A percentile compares a stretch with the other conserved stretches of the same genome.
phyloP scores from a whole-genome alignment of 331 rosid species.

The Acacia pycnantha region DNA sequence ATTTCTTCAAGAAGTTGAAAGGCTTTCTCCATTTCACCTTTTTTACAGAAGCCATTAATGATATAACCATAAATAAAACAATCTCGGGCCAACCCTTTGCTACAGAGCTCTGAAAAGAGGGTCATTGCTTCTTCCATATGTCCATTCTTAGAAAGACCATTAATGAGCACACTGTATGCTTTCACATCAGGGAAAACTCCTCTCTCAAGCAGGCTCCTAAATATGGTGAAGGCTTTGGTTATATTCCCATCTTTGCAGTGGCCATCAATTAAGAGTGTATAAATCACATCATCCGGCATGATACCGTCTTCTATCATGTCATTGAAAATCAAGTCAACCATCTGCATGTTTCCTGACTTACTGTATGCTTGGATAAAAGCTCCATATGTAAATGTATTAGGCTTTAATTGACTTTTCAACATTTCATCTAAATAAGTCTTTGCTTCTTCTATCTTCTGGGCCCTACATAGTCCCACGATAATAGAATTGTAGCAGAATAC shows the following conservation, averaged over 20 bases:
- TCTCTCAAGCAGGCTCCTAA: slow-evolving; percentile 41
- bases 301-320: slow-evolving; percentile 45
- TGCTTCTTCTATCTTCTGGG: slow-evolving; percentile 47
- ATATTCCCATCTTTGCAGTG: slow-evolving; percentile 45
- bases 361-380: slow-evolving; percentile 41
- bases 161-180: slow-evolving; percentile 44
- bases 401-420: slow-evolving; percentile 44
- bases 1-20: slow-evolving; percentile 43
- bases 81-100: slow-evolving; percentile 45
- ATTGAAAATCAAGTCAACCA: slow-evolving; percentile 45
- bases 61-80: slow-evolving; percentile 44
- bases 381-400: slow-evolving; percentile 52
- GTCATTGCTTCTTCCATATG: slow-evolving; percentile 50
- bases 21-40: slow-evolving; percentile 41
- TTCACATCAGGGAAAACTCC: slow-evolving; percentile 42
- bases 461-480: slow-evolving; percentile 44
- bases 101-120: slow-evolving; percentile 40
- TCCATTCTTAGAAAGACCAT: slow-evolving; percentile 47
- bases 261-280: slow-evolving; percentile 43
- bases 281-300: slow-evolving; percentile 40
- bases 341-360: slow-evolving; percentile 43
- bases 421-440: slow-evolving; percentile 39
- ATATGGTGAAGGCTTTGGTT: slow-evolving; percentile 41
- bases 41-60: slow-evolving; percentile 44
- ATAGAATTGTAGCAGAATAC: slow-evolving; percentile 51